Base-by-base conservation (phyloP, 179 eudicot species). In the Beta corolliflora region DNA sequence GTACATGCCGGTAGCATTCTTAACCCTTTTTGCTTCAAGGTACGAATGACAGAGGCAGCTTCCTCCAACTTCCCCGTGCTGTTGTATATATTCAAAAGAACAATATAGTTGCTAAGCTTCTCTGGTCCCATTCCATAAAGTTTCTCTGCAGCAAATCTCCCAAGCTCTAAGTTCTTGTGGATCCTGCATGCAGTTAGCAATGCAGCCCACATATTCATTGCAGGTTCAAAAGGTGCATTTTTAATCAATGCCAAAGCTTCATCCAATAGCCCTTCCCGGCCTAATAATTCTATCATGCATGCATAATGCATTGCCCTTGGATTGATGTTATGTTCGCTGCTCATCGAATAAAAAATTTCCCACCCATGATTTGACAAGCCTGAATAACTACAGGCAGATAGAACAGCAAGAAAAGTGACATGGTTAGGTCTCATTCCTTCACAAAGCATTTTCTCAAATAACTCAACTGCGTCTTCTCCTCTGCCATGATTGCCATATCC, bases 291-390 rank as follows among this genome's bases (percentile, higher is more conserved):
- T 55, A 94, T 88, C 97, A 94, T 91, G 82, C 98, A 94, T 0
- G 97, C 92, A 74, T 90, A 94, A 83, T 94, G 98, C 98, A 91
- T 94, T 76, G 98, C 93, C 52, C 98, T 87, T 9, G 98, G 98
- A 83, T 91, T 89, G 58, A 94, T 75, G n/a, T 79, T 84, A 76
- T 90, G 81, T 48, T 79, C 88, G 16, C 83, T 85, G 72, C 81
- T 84, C 98, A 94, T 94, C 5, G 93, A 90, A 74, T 91, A 77
- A 77, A 92, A 94, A 46, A 92, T 88, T 36, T 88, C 89, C 95
- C 94, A 91, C 55, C 98, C 95, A 4, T 46, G 81, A 79, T 89
- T 89, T 11, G 90, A 87, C 82, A 94, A 87, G 56, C 94, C 95
- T 1, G 97, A 93, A 83, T 90, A 88, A 88, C 97, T 87, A 85